Evolutionary conservation across 2,329 filamentous ascomycete genomes (phyloP), one percentile per base, ranked within the genome.

Genomic region (Fusarium sororula): DNA sequence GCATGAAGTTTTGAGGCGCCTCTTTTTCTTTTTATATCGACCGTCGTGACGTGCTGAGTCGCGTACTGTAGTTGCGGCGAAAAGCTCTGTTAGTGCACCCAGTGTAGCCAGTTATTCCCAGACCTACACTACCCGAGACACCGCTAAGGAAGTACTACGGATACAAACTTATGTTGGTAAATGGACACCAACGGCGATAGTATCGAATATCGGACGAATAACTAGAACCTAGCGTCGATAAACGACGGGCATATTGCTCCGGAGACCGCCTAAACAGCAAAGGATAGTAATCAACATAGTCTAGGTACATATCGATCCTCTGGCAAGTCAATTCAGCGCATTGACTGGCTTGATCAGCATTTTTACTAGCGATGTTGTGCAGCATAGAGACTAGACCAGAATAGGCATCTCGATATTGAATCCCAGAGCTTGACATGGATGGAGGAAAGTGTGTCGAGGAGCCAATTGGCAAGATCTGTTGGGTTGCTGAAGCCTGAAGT

Each of bases 351-450:
- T 45, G 63, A 67, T 45, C 41, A 55, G 9, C 41, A 30, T 54
- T 69, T n/a, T 68, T 26, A 66, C 51, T 62, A 63, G 47, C 28
- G 13, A 68, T 60, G 56, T 47, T 54, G 28, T 57, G 57, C 53
- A 73, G 53, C 18, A 47, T 24, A 17, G 53, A 20, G 38, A 51
- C 70, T 73, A 75, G 63, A 53, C 73, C 65, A 11, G 37, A 76
- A 77, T 35, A 76, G 75, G 76, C 74, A 77, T 75, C 57, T 70
- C 60, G 35, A 47, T 50, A 50, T 32, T 26, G 37, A 22, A 39
- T 60, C 37, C 53, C 24, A 48, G 51, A 53, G 24, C 32, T 35
- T 55, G 50, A 60, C 55, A 61, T 50, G 53, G 53, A 26, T 37
- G 44, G 18, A 51, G 47, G 17, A 61, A 39, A 35, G 35, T 41